Evolutionary conservation across 164 flowering plant genomes (phyloP).

Genomic region (Chloranthus sessilifolius): DNA sequence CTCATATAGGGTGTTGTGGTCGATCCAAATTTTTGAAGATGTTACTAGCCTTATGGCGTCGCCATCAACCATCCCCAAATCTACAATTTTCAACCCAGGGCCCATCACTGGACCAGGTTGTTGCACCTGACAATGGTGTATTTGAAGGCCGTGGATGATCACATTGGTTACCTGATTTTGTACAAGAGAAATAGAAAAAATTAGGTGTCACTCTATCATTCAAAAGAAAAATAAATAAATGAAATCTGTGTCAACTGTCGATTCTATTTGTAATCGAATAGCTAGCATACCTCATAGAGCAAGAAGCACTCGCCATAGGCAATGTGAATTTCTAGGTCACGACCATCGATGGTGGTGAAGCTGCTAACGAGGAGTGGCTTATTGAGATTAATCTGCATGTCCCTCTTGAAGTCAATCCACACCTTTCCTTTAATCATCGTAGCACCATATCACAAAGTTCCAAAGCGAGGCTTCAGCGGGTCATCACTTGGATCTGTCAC

Average conservation of each 20-base stretch:
- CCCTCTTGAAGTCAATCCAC: slow-evolving; percentile 68
- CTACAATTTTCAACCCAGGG: slow-evolving; percentile 32
- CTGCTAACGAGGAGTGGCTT: slow-evolving; percentile 55
- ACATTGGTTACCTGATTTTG: slow-evolving; percentile 42
- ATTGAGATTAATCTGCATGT: slow-evolving; percentile 59
- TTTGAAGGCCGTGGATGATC: slow-evolving; percentile 62
- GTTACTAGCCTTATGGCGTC: slow-evolving; percentile 67
- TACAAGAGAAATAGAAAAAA: not conserved
- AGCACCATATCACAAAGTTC: slow-evolving; percentile 38
- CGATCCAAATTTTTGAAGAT: slow-evolving; percentile 75
- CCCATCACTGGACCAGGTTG: slow-evolving; percentile 47
- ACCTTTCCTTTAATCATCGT: slow-evolving; percentile 45
- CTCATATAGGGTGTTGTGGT: slow-evolving; percentile 69
- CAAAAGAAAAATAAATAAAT: no score
- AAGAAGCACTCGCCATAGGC: slow-evolving; percentile 52
- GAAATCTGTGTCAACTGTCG: no score
- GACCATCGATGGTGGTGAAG: slow-evolving; percentile 43
- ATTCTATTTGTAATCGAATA: no score
- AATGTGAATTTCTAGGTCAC: slow-evolving; percentile 61
- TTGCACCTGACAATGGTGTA: slow-evolving; percentile 57
- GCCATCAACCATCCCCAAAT: slow-evolving; percentile 41
- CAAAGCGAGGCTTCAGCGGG: slow-evolving; percentile 38
- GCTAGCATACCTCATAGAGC: slow-evolving; percentile 46
- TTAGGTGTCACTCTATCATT: no score
- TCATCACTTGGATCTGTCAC: slow-evolving; percentile 70